phyloP scores from a whole-genome alignment of 1,284 basidiomycete species.

The Peniophora sp. region DNA sequence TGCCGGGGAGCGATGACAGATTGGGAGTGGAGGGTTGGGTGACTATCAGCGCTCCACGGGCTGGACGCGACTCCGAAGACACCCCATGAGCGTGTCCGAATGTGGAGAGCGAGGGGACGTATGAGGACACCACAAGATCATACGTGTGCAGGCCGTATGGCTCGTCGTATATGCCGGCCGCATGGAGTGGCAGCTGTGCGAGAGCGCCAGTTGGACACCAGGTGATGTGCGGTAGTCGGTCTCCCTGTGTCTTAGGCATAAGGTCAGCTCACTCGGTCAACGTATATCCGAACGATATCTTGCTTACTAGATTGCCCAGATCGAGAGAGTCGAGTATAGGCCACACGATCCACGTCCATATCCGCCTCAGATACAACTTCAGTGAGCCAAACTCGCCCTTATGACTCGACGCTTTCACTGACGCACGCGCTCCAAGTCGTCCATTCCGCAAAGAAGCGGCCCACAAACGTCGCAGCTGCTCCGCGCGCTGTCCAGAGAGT shows the following conservation, averaged over 20 bases:
- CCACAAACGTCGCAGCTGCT: not conserved
- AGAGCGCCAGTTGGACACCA: constrained; percentile 17
- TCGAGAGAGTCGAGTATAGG: not conserved
- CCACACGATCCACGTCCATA: not conserved
- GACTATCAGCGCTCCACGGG: constrained; percentile 3
- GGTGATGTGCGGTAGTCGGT: constrained; percentile 10
- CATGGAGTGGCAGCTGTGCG: constrained; percentile 16
- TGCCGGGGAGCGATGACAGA: not conserved
- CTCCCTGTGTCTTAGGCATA: not conserved
- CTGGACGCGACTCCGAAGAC: constrained; percentile 12
- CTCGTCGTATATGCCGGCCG: constrained; percentile 12
- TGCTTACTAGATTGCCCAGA: not conserved
- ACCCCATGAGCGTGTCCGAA: not conserved
- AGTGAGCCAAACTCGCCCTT: not conserved
- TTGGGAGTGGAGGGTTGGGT: constrained; percentile 1
- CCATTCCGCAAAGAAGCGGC: no score
- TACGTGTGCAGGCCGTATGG: not conserved
- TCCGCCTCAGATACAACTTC: not conserved
- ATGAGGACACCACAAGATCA: constrained; percentile 16
- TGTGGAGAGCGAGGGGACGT: constrained; percentile 12
- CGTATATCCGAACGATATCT: not conserved
- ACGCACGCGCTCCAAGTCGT: not conserved
- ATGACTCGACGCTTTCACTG: not conserved
- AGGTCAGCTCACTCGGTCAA: not conserved
- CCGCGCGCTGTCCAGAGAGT: not conserved